Base-by-base conservation (phyloP, 139 green algal species). In the Marvania coccoides region DNA sequence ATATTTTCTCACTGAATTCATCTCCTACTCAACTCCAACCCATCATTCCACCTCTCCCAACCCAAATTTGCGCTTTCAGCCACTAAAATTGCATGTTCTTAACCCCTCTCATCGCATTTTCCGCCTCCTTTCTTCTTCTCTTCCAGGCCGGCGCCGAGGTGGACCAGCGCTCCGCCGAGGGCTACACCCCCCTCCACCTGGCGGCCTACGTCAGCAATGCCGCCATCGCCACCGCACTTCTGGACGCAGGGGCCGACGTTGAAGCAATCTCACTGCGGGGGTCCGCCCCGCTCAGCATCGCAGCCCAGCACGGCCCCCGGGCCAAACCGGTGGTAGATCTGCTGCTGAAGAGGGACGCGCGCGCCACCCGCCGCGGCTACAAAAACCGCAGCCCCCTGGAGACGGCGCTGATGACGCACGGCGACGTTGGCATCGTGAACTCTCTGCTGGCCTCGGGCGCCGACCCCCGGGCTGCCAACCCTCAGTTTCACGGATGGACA, bases 391-490 rank as follows among this genome's bases (percentile, higher is more conserved):
- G 8, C 8, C 13, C 23, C 10, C 5, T 35, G 23, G 9, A 60
- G 51, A 12, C 19, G 51, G 37, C 37, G 9, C 35, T 72, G 47
- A 26, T 65, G 28, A 19, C 15, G 14, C 65, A 63, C 37, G 36
- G 15, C 34, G 38, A 30, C 8, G 14, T 48, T 7, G 31, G 39
- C 33, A 15, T 26, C 2, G 14, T 51, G 39, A 26, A 35, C 30
- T 9, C 19, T 29, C 67, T 73, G 29, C 36, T 73, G 29, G 12
- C 12, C 1, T 30, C 57, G 2, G 67, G 67, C 7, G 67, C 67
- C 30, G 28, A 72, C 45, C 65, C 65, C 0, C 31, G 13, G 8
- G 67, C 45, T 9, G 0, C 13, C 1, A 33, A 8, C 9, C 5
- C 33, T 1, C 7, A n/a, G 14, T 60, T 0, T 53, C 47, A 12